A percentile compares a stretch with the other conserved stretches of the same genome.
phyloP scores from a whole-genome alignment of 2,329 filamentous ascomycete genomes.

The Periconia sp. region DNA sequence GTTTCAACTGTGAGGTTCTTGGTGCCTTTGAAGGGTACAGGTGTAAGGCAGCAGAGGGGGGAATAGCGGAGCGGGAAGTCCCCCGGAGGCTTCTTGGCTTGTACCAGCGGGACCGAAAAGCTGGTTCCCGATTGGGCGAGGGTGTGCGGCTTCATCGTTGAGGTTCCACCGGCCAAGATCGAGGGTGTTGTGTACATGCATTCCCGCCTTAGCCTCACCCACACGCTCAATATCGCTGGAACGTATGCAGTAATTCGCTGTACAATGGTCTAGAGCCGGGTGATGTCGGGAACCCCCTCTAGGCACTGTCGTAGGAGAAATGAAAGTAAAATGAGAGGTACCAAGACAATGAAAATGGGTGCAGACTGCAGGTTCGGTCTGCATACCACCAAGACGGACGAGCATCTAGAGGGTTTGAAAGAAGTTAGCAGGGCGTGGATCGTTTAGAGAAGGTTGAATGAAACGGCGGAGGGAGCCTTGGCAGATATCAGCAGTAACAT shows the following conservation, averaged over 20 bases:
- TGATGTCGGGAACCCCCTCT: conserved; percentile 1
- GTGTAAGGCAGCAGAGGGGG: not conserved
- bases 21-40: not conserved
- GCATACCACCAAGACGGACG: conserved; percentile 4
- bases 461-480: conserved; percentile 16
- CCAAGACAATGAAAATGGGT: not conserved
- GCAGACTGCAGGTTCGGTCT: conserved; percentile 2
- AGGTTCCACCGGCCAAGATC: conserved; percentile 11
- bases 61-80: conserved; percentile 21
- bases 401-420: conserved; percentile 2
- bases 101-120: not conserved
- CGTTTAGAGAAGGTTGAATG: conserved; percentile 7
- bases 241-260: not conserved
- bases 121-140: not conserved
- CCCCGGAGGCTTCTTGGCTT: conserved; percentile 12
- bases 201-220: conserved; percentile 9
- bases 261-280: no score
- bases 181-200: conserved; percentile 1
- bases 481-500: conserved; percentile 11
- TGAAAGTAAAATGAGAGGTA: conserved; percentile 6
- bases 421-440: conserved; percentile 8
- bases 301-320: not conserved
- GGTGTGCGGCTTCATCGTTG: not conserved
- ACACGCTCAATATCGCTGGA: conserved; percentile 5
- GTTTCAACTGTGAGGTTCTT: conserved; percentile 2